Base-by-base conservation (phyloP, 768 basidiomycete genomes). In the Ephemerocybe angulata region DNA sequence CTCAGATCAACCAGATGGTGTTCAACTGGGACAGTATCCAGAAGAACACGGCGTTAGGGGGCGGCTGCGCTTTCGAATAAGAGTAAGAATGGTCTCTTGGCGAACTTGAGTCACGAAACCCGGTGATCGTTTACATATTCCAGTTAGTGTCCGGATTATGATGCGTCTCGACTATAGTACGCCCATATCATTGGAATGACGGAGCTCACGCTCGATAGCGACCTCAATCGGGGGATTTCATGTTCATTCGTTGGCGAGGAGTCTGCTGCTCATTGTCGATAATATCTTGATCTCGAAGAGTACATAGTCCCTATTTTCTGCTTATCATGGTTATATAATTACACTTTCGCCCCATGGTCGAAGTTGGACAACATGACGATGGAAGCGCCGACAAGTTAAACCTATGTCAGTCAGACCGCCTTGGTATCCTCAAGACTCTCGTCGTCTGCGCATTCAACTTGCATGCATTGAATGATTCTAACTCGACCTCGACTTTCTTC, bases 141-240 rank as follows among this genome's bases (percentile, higher is more conserved):
- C n/a, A n/a, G n/a, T n/a, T n/a, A n/a, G n/a, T n/a, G n/a, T n/a
- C n/a, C n/a, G n/a, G n/a, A n/a, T n/a, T n/a, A n/a, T n/a, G n/a
- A n/a, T 2, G 7, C 25, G 35, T 30, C 10, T 22, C 3, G 8
- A 30, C 53, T n/a, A n/a, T 65, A 93, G 96, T 68, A 98, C 97
- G 22, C 97, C 97, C 0, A 99, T 65, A 99, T 99, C 70, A 98
- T 99, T 61, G 96, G 96, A n/a, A 94, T 99, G 94, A 99, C 96
- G 24, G 94, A 96, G 70, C 74, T 99, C 54, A 98, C 97, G 10
- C 84, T 99, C 21, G 97, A 99, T 65, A 93, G 90, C 41, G 97
- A 99, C 67, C 72, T 99, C 61, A 97, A 94, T 57, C 75, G 96
- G 59, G 90, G 90, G 35, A 68, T 78, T 97, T 63, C 85, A 98